These are phyloP conservation scores for Croton laevigatus DNA, from an alignment of 441 rosid genomes.

Conservation along the genomic window DNA sequence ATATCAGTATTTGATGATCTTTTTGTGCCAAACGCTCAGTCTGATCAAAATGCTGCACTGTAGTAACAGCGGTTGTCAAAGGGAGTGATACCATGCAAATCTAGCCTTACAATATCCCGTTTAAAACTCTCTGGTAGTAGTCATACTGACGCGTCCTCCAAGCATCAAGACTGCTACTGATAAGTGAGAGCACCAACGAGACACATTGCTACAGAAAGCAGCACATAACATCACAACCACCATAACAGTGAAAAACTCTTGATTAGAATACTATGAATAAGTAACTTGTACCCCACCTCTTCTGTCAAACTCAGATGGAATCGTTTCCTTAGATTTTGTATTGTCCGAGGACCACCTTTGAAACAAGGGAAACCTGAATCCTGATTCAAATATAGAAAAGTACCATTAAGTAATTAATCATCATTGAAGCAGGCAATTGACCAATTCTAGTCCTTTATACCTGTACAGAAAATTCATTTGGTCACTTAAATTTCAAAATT, in stretches of 20 bases:
- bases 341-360: slow-evolving; percentile 90
- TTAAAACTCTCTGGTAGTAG: slow-evolving; percentile 91
- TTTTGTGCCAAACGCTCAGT: slow-evolving; percentile 7
- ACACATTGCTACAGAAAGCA: slow-evolving; percentile 82
- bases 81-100: slow-evolving; percentile 17
- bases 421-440: background rate
- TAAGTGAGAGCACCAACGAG: slow-evolving; percentile 88
- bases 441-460: too few species aligned
- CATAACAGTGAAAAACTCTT: slow-evolving; percentile 9
- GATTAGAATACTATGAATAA: slow-evolving; percentile 9
- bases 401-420: slow-evolving; percentile 9
- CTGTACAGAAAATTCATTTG: background rate
- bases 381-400: slow-evolving; percentile 37
- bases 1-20: slow-evolving; percentile 11
- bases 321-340: slow-evolving; percentile 85
- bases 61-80: slow-evolving; percentile 21
- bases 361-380: slow-evolving; percentile 98
- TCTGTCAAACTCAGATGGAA: slow-evolving; percentile 89
- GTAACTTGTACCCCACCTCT: slow-evolving; percentile 49
- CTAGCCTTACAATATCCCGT: slow-evolving; percentile 73
- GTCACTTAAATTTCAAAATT: background rate
- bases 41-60: slow-evolving; percentile 24
- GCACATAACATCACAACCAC: slow-evolving; percentile 17
- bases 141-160: slow-evolving; percentile 98
- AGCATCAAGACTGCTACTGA: slow-evolving; percentile 96